Evolutionary conservation across 2,329 filamentous ascomycete species (phyloP), one percentile per base, ranked within the genome.

Genomic region (Exophiala oligosperma): DNA sequence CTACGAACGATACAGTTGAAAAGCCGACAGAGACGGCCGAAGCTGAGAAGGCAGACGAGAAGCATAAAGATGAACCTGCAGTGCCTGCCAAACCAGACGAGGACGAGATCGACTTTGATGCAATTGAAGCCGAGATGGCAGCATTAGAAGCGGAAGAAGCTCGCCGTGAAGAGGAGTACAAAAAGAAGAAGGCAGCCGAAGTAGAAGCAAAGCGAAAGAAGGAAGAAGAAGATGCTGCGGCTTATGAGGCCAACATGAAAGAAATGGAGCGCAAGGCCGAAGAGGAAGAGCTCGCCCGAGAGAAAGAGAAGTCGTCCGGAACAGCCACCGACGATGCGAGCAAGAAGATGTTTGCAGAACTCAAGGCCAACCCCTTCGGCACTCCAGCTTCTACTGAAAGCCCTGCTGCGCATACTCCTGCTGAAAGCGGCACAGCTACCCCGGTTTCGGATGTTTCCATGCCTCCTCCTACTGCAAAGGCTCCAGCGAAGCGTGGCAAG

Each of bases 151-250:
- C 76, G 37, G 75, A 77, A 66, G 77, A 80, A 62, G 69, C 70
- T 35, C 75, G 74, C 5, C 71, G 70, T 3, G 77, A 80, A 60
- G 74, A 72, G 47, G 74, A 72, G 12, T 80, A 80, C 65, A 69
- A 90, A 71, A 87, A 90, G 71, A 89, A 90, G 74, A 92, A 92
- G 74, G 84, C 90, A 68, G 87, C 86, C n/a, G 86, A 91, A 71
- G 90, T 90, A 73, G 77, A 77, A 60, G 77, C 75, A 62, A 69
- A 70, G 37, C 76, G 70, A 26, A 74, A 75, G 61, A 78, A 77
- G 65, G 75, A 77, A 61, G 73, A 74, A 49, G 77, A 79, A 54
- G 77, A 77, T 40, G 72, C 63, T 12, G 76, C 76, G 38, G 68
- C 71, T 50, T 77, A 74, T 28, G 74, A 79, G 55, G 72, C 72